Base-by-base conservation (phyloP, 768 basidiomycete genomes). In the Tulasnella sp. region DNA sequence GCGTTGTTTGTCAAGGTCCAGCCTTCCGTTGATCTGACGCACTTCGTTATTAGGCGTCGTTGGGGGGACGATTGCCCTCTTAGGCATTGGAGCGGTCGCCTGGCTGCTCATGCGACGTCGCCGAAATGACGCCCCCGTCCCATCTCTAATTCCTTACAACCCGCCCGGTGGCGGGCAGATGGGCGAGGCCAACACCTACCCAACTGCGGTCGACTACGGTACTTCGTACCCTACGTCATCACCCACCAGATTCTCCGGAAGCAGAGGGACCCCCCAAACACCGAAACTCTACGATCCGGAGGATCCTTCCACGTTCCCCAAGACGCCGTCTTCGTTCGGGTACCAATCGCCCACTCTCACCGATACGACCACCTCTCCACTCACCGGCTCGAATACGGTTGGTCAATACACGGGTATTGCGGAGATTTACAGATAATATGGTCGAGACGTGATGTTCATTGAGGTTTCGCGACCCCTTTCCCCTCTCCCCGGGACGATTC, bases 241-340 rank as follows among this genome's bases (percentile, higher is more conserved):
- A 20, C 44, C 44, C 22, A 22, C 22, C 40, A 8, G 7, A 1
- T 76, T 24, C 40, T 48, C 16, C 0, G 41, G 31, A 1, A 75
- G 4, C 28, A 76, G 60, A 9, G 7, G 37, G 12, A 76, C 50
- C 22, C 75, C 50, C 50, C 50, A 24, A 4, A 28, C 44, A 42
- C 31, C 44, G 7, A 76, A 48, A 11, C 41, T 77, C 3, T 58
- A 54, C 77, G 58, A 54, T 34, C 77, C 77, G 2, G 24, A 50
- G 31, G 77, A 78, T 42, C 77, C 77, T 7, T 78, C 77, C 28
- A 78, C 77, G 22, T 78, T 60, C 54, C 77, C 77, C n/a, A n/a
- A 28, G n/a, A 78, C 77, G 9, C 77, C 77, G 20, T 58, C 50
- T 31, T 60, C 77, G 20, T 78, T 78, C 40, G 77, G 73, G 20